These are phyloP conservation scores for Poteriospumella lacustris DNA, from an alignment of 108 stramenopile genomes.

Conservation along the genomic window DNA sequence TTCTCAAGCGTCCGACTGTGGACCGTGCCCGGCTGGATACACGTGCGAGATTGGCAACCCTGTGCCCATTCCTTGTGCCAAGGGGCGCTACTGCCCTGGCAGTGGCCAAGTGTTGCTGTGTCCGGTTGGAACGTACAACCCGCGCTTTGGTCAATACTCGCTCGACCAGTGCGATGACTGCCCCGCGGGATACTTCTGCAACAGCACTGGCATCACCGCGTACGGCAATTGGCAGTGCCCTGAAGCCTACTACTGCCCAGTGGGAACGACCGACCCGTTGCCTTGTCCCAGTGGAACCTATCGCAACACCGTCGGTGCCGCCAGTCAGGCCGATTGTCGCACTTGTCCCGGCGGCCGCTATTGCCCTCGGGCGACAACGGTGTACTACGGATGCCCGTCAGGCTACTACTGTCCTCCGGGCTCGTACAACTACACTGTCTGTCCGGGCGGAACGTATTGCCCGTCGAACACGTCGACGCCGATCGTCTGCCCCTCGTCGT, in stretches of 20 bases:
- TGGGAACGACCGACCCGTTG: slow-evolving; percentile 21
- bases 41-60: slow-evolving; percentile 37
- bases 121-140: slow-evolving; percentile 45
- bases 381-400: background rate
- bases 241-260: slow-evolving; percentile 38
- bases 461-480: slow-evolving; percentile 22
- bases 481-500: slow-evolving; percentile 1
- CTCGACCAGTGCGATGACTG: slow-evolving; percentile 43
- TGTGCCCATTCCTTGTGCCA: slow-evolving; percentile 43
- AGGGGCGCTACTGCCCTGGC: slow-evolving; percentile 47
- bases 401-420: slow-evolving; percentile 28
- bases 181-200: slow-evolving; percentile 52
- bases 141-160: background rate
- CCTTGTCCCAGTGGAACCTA: slow-evolving; percentile 52
- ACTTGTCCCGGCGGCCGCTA: slow-evolving; percentile 40
- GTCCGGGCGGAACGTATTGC: slow-evolving; percentile 18
- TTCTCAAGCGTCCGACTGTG: slow-evolving; percentile 42
- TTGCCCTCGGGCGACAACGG: slow-evolving; percentile 12
- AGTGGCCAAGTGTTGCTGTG: slow-evolving; percentile 36
- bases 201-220: slow-evolving; percentile 15
- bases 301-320: slow-evolving; percentile 27
- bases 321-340: slow-evolving; percentile 31
- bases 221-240: slow-evolving; percentile 32
- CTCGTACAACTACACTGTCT: background rate
- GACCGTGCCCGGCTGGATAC: slow-evolving; percentile 47